These are phyloP conservation scores for Perilla frutescens DNA, from an alignment of 257 asterid species.

Conservation along the genomic window DNA sequence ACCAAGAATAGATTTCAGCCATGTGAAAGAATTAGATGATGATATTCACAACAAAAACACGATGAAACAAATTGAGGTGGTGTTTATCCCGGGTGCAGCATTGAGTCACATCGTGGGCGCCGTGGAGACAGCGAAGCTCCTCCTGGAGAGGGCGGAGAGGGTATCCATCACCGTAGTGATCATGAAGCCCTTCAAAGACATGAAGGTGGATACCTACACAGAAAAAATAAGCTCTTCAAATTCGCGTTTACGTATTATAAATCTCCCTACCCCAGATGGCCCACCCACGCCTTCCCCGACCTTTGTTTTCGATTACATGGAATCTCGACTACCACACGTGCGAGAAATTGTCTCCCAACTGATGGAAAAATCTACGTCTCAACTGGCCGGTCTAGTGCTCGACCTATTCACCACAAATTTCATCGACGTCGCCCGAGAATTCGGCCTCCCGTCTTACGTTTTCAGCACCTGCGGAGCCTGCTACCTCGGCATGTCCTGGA, in stretches of 20 bases:
- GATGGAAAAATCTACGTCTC: too few relatives aligned
- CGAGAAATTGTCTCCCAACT: neutral
- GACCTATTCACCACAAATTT: neutral
- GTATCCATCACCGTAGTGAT: neutral
- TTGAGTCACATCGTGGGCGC: conserved; percentile 8
- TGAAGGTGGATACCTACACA: neutral
- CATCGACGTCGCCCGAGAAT: neutral
- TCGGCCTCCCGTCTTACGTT: neutral
- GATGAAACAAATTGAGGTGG: conserved; percentile 3
- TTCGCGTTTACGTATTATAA: neutral
- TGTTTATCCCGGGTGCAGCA: neutral
- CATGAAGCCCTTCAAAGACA: neutral
- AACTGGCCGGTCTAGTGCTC: neutral
- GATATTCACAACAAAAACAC: too few relatives aligned
- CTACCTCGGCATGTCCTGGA: neutral
- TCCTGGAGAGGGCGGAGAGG: neutral
- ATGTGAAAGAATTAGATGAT: too few relatives aligned
- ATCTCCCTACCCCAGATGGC: neutral
- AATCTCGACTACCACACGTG: neutral
- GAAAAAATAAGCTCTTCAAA: neutral
- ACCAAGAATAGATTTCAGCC: too few relatives aligned
- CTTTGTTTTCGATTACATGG: neutral
- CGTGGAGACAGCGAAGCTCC: conserved; percentile 15
- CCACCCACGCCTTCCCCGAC: neutral
- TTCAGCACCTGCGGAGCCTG: neutral